Base-by-base conservation (phyloP, 352 stramenopile genomes). In the Pilasporangium apinafurcum region DNA sequence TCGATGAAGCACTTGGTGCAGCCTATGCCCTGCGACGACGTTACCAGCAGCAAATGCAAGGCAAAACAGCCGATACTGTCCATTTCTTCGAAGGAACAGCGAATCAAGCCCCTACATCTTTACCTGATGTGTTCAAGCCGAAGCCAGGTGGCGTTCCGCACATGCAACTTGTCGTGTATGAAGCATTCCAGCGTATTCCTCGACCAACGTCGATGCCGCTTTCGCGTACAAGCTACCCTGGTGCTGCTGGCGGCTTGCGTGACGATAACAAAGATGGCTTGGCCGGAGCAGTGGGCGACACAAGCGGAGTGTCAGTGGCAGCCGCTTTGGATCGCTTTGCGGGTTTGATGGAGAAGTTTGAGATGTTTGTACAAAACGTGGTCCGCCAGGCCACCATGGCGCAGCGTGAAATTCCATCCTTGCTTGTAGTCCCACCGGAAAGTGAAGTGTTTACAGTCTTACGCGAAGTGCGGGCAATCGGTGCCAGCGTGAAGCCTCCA, bases 111-210 rank as follows among this genome's bases (percentile, higher is more conserved):
- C 78, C 82, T 5, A 53, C 67, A 18, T 83, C 71, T 8, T 67
- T 99, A 30, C 96, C 95, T 14, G 94, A 99, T 17, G 62, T 90
- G 8, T 91, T 99, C 28, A 93, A 96, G 53, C 95, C 95, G 1
- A 97, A 97, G 59, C 67, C 86, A 26, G 83, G 81, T 27, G 95
- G 96, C 21, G 82, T 99, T 20, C 74, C 83, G 14, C 70, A 86
- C 17, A 81, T 96, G 35, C 96, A 98, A 54, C 80, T 98, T 26
- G 73, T 97, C 5, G 92, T 99, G 17, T 99, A 99, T 57, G 96
- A 99, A 50, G 95, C 93, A 10, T 99, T 99, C 61, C 92, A 98
- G 61, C 83, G 95, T 40, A 94, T 97, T 28, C 89, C 94, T 20
- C 83, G 95, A 26, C 92, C 92, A 28, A 90, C 85, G 20, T 88